phyloP scores from a whole-genome alignment of 257 asterid genomes.

The Ehretia macrophylla region DNA sequence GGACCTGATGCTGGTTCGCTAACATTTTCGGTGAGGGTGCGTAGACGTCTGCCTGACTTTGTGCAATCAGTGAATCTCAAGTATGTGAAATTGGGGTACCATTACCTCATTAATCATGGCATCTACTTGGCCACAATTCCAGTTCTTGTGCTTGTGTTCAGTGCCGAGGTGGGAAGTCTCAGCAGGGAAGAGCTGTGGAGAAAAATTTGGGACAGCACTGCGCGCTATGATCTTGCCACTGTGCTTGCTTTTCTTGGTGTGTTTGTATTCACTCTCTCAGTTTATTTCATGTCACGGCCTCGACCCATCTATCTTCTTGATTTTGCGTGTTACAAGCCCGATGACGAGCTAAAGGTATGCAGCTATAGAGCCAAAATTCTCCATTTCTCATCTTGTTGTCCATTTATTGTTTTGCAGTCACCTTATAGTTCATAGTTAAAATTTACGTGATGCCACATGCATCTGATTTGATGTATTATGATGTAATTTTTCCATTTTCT shows the following conservation, averaged over 20 bases:
- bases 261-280: conserved; percentile 51
- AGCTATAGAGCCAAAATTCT: not conserved
- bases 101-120: conserved; percentile 72
- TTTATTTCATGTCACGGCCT: conserved; percentile 69
- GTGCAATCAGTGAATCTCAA: conserved; percentile 85
- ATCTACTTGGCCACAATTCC: conserved; percentile 73
- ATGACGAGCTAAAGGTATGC: conserved; percentile 69
- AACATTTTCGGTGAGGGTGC: conserved; percentile 77
- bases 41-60: conserved; percentile 76
- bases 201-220: conserved; percentile 67
- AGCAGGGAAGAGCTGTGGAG: conserved; percentile 76
- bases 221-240: conserved; percentile 59
- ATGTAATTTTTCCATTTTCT: too few species aligned
- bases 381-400: too few species aligned
- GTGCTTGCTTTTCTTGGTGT: conserved; percentile 49
- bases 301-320: conserved; percentile 66
- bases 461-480: too few species aligned
- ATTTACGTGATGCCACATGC: too few species aligned
- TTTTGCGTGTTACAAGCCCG: conserved; percentile 85
- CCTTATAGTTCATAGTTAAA: too few species aligned
- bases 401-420: too few species aligned
- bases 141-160: conserved; percentile 52
- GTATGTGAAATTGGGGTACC: conserved; percentile 85
- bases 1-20: conserved; percentile 76
- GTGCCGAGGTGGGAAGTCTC: conserved; percentile 78